These are phyloP conservation scores for Irpex rosettiformis DNA, from an alignment of 1,284 basidiomycete genomes.

Conservation along the genomic window DNA sequence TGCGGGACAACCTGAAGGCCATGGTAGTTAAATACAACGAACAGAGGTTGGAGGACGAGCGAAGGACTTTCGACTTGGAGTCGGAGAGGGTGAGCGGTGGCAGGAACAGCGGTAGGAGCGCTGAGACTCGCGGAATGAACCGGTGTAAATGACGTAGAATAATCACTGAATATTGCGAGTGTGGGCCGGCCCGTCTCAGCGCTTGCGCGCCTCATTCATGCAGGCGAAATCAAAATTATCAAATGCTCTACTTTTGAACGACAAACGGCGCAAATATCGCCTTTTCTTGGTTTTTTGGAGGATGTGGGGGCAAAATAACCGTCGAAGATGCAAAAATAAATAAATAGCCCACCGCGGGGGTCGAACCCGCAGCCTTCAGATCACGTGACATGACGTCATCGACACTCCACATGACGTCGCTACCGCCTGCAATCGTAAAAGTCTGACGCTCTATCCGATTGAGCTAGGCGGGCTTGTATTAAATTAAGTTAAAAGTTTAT, in stretches of 20 bases:
- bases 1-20: constrained; percentile 5
- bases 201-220: too few relatives aligned
- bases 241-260: too few relatives aligned
- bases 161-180: background rate
- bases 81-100: background rate
- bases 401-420: too few relatives aligned
- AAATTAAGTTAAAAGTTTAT: too few relatives aligned
- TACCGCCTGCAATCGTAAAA: constrained; percentile 22
- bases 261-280: too few relatives aligned
- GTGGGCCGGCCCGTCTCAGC: too few relatives aligned
- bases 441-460: constrained; percentile 88
- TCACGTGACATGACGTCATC: too few relatives aligned
- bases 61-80: too few relatives aligned
- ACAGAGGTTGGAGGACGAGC: background rate
- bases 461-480: constrained; percentile 61
- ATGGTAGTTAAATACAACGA: background rate
- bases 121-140: constrained; percentile 9
- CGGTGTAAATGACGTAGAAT: constrained; percentile 11
- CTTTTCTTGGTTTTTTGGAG: background rate
- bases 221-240: too few relatives aligned
- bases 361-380: constrained; percentile 1
- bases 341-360: background rate
- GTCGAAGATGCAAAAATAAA: background rate
- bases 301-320: background rate
- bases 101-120: background rate